Evolutionary conservation across 148 eudicot species (phyloP), one percentile per base, ranked within the genome.

Genomic region (Limonium bicolor): DNA sequence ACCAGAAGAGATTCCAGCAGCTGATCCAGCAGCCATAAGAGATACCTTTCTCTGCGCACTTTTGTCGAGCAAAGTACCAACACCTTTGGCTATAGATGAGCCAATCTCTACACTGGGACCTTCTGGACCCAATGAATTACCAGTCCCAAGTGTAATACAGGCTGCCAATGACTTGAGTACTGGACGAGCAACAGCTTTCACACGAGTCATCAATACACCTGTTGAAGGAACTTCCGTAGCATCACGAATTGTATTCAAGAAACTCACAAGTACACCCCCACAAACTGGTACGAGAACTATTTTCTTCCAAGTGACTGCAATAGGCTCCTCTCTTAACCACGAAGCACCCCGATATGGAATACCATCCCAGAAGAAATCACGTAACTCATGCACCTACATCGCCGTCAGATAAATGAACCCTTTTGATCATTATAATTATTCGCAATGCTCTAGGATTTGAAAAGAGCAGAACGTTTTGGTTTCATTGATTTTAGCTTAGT

Each of bases 31-130:
- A 53, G 96, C 96, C 54, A 55, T 66, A 50, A 87, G 90, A 46
- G 94, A 76, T 16, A 79, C 58, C 63, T 67, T 76, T 50, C 67
- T 69, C 37, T 55, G 61, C 31, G 58, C 53, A 15, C 60, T 51
- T 55, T 41, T 74, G 43, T 60, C 80, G 10, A 70, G 41, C 36
- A 82, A 36, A 21, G 50, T 26, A 53, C 72, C 80, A 39, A 82
- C 58, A 31, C 94, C 96, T 59, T 69, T 76, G 41, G 76, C 96
- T 50, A 87, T 66, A 49, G 96, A 76, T 42, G 82, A 64, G 40
- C 96, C 96, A 37, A 87, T 82, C 64, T 87, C 96, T 20, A 87
- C 96, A 51, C 96, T 79, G 7, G 96, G 96, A 55, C 96, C 96
- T 74, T 87, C 96, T 6, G 96, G 96, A 17, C 96, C 96, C 49